Base-by-base conservation (phyloP, 2,329 filamentous ascomycete genomes). In the Colletotrichum lindemuthianum region DNA sequence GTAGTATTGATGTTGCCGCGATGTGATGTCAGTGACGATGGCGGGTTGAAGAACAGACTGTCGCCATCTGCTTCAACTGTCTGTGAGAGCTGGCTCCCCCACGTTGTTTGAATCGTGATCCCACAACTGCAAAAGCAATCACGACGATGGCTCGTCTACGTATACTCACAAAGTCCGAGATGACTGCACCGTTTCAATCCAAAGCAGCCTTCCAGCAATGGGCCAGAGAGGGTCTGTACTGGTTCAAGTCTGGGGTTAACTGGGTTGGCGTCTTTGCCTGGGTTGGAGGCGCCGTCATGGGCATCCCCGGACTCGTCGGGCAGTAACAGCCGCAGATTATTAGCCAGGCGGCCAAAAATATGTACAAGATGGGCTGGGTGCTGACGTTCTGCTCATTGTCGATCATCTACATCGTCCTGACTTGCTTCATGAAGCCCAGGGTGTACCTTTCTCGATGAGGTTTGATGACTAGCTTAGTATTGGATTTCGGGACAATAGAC, bases 171-270 rank as follows among this genome's bases (percentile, higher is more conserved):
- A 59, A 36, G 9, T 45, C 57, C 51, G 55, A 52, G 12, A 57
- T 72, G 11, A 39, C 60, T 32, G 69, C 69, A 2, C 67, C 71
- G 3, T 72, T 73, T 55, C 67, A 69, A 48, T 74, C 70, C 4
- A 66, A 45, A 36, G 65, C 68, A 8, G 69, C 70, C 2, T 73
- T 74, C 11, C 8, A 58, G 37, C 66, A 72, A 9, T 72, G 71
- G 54, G 24, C 69, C 16, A 69, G 69, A 8, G 45, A 52, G 1
- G 71, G 71, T 2, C 68, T 73, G 1, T 78, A 78, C 65, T 75
- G 71, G 66, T 77, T 75, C 68, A 72, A 66, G 34, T 67, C 68
- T 2, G 76, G 76, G 1, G 69, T 75, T 49, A 77, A 77, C 68
- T 70, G 71, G 71, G 41, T 68, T 1, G 72, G 67, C 3, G 67